Conservation (phyloP, 129 eudicot genomes). For the Artemisia argyi region DNA sequence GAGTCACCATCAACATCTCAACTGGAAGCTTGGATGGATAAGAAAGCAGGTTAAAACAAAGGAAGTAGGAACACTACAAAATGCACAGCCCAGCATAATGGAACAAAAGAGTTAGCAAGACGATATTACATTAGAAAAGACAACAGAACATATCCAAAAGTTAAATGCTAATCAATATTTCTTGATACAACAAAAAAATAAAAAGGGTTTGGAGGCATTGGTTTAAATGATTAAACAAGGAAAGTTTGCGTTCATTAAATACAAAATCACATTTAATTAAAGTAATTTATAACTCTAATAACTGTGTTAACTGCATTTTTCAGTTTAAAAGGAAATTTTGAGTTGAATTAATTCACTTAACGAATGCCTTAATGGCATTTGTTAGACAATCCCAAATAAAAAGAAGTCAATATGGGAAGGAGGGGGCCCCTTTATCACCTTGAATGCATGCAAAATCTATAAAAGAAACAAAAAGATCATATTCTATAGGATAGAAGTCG, state of each 20-base stretch:
- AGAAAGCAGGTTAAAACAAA: slow-evolving; percentile 10
- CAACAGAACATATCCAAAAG: background rate
- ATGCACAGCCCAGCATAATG: too few species aligned
- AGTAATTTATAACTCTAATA: too few species aligned
- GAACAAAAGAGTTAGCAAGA: too few species aligned
- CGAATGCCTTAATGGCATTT: too few species aligned
- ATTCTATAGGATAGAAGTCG: slow-evolving; percentile 19
- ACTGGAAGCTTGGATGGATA: background rate
- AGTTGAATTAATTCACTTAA: too few species aligned
- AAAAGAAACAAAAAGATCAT: background rate
- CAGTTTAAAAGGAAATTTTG: too few species aligned
- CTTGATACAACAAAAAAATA: too few species aligned
- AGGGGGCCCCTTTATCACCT: background rate
- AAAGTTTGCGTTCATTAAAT: too few species aligned
- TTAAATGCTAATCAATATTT: background rate
- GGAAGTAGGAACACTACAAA: background rate
- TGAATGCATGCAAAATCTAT: slow-evolving; percentile 1
- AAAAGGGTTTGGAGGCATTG: too few species aligned
- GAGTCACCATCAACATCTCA: slow-evolving; percentile 21
- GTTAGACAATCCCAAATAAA: background rate
- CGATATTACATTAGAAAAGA: background rate
- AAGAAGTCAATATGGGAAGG: background rate
- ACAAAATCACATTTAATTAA: too few species aligned
- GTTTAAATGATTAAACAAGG: too few species aligned
- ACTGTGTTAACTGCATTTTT: too few species aligned